Evolutionary conservation across 129 eudicot species (phyloP), one percentile per base, ranked within the genome.

Genomic region (Oenanthe sinensis): DNA sequence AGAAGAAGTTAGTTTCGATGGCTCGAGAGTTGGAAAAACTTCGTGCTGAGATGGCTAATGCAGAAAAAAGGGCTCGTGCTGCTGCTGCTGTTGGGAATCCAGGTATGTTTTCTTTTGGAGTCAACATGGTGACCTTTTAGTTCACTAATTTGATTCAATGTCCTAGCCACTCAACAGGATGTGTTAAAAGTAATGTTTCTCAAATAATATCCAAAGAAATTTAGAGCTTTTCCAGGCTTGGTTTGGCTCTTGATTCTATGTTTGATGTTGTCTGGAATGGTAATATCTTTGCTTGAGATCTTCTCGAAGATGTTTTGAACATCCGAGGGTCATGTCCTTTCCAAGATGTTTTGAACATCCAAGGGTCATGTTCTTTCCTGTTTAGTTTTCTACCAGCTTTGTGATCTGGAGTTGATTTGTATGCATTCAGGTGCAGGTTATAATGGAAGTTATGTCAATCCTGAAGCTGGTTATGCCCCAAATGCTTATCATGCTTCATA

Each of bases 1-100:
- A 94, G 92, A 91, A 83, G 83, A 91, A 94, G 77, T 83, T 94
- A 80, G 77, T 94, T 63, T 47, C 93, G 24, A 94, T 94, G 97
- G 96, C 96, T 37, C 86, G 98, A 20, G 98, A 94, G 84, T 75
- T 94, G 88, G 98, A 94, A 79, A 94, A 94, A 82, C 87, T 94
- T 76, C 96, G 96, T 19, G 98, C 98, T 28, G 98, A 94, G 90
- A 85, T 94, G 91, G 92, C 96, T 81, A 88, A 87, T 87, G 97
- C 93, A 43, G 96, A 94, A 83, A 94, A 94, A 82, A 89, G 93
- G 86, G 90, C 98, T 20, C 93, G 83, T 63, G 92, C 93, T 54
- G 88, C 90, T 36, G 90, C 90, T 30, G 85, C 90, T 30, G 87
- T 80, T 80, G 96, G 85, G 74, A 89, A 88, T 88, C 89, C 86